Evolutionary conservation across 805 yeast species (phyloP), one percentile per base, ranked within the genome.

Genomic region (Gaillardinia entomophila): DNA sequence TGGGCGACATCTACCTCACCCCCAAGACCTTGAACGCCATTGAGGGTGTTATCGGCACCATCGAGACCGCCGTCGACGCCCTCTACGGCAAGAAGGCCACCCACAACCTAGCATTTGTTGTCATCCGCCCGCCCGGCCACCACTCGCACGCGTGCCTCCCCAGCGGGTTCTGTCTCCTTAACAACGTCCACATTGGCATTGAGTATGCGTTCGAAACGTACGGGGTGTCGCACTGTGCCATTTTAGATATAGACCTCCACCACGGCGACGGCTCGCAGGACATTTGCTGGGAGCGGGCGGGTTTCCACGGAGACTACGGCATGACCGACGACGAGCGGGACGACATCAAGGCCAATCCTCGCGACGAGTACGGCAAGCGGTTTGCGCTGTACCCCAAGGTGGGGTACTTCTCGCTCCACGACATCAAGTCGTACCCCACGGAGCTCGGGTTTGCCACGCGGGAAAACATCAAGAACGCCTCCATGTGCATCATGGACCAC

Each of bases 241-340:
- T 85, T 13, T 57, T 85, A 19, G 95, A 85, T 53, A 80, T 86
- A 40, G 95, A 85, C 53, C 64, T 85, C 26, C 95, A 85, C 49
- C 95, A 85, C 50, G 95, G 95, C 12, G 95, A 85, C 55, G 95
- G 95, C 11, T 73, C 85, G 5, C 95, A 86, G 46, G 94, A 85
- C 53, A 80, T 85, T 17, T 78, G 89, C 46, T 85, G 89, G 88
- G 79, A 77, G 46, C 66, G 84, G 41, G 83, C 83, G 1, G 85
- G 86, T 0, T 71, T 75, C 44, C 34, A 46, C 3, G 72, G 70
- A 6, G 71, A 66, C 38, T 61, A 58, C 39, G 71, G 71, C n/a
- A 66, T 68, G 35, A 73, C 66, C 19, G 73, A 67, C 26, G 53
- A 49, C 16, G 51, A 52, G 16, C 53, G 51, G 16, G 41, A 43